Evolutionary conservation across 805 yeast genomes (phyloP).

Genomic region (Saturnispora mendoncae): DNA sequence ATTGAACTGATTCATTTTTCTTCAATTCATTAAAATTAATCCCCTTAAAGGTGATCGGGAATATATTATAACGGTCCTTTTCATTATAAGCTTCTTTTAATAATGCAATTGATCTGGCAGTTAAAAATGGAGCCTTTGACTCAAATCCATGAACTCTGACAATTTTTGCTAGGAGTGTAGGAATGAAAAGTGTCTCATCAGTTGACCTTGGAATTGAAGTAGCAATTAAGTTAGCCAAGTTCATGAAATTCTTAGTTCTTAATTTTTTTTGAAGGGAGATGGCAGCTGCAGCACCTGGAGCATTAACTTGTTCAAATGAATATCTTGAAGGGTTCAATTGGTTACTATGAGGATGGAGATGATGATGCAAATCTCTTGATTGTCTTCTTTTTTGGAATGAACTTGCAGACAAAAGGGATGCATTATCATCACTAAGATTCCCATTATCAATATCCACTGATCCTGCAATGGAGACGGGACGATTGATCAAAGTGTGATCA

Average conservation of each 20-base stretch:
- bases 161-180: slow-evolving; percentile 58
- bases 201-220: slow-evolving; percentile 69
- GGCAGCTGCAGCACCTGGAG: slow-evolving; percentile 70
- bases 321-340: slow-evolving; percentile 15
- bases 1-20: slow-evolving; percentile 35
- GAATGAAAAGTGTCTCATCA: slow-evolving; percentile 68
- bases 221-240: slow-evolving; percentile 53
- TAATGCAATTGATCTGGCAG: slow-evolving; percentile 64
- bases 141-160: slow-evolving; percentile 65
- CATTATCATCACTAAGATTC: slow-evolving; percentile 42
- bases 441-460: slow-evolving; percentile 41
- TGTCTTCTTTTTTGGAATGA: background rate
- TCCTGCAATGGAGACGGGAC: slow-evolving; percentile 62
- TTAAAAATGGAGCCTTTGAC: slow-evolving; percentile 58
- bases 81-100: slow-evolving; percentile 44
- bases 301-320: slow-evolving; percentile 57
- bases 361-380: background rate
- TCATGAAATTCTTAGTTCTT: slow-evolving; percentile 35
- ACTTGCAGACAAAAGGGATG: slow-evolving; percentile 16
- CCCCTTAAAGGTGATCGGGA: slow-evolving; percentile 26
- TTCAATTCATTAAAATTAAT: slow-evolving; percentile 33
- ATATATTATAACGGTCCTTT: slow-evolving; percentile 25
- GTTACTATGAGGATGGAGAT: slow-evolving; percentile 13
- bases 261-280: slow-evolving; percentile 42
- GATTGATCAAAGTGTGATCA: slow-evolving; percentile 45